Evolutionary conservation across 1,139 yeast species (phyloP).

Genomic region (Zygosaccharomyces pseudobailii): DNA sequence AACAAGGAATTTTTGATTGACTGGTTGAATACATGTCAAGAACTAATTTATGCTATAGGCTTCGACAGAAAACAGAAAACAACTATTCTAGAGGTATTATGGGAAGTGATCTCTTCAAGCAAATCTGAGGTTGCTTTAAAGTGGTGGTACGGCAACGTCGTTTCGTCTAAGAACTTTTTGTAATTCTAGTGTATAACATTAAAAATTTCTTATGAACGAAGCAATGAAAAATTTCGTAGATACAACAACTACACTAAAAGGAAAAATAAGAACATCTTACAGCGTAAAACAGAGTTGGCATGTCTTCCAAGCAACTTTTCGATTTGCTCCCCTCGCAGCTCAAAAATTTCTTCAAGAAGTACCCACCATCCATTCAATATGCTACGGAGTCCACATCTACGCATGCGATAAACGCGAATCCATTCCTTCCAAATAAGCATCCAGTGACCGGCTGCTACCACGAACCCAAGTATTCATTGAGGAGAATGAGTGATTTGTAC

Average conservation of each 20-base stretch:
- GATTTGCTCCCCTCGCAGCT: conserved; percentile 64
- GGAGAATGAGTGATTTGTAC: conserved; percentile 81
- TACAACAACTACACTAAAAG: background rate
- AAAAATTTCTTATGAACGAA: background rate
- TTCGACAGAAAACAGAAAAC: conserved; percentile 6
- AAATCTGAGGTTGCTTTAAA: conserved; percentile 16
- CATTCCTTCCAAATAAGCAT: conserved; percentile 81
- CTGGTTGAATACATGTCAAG: conserved; percentile 25
- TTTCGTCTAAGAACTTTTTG: conserved; percentile 1
- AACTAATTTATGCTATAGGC: conserved; percentile 5
- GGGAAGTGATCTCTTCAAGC: conserved; percentile 22
- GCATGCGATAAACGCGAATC: conserved; percentile 70
- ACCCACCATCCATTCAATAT: conserved; percentile 84
- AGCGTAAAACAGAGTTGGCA: background rate
- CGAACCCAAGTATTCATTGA: conserved; percentile 70
- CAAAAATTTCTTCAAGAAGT: conserved; percentile 70
- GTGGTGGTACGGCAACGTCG: conserved; percentile 19
- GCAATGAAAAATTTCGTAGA: background rate
- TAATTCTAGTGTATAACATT: background rate
- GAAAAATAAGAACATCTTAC: background rate
- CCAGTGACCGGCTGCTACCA: conserved; percentile 76
- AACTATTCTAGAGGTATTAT: conserved; percentile 13
- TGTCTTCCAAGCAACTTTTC: conserved; percentile 32
- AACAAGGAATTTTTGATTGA: conserved; percentile 10
- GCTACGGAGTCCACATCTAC: conserved; percentile 60